phyloP scores from a whole-genome alignment of 1,284 basidiomycete species.

The Testicularia cyperi region DNA sequence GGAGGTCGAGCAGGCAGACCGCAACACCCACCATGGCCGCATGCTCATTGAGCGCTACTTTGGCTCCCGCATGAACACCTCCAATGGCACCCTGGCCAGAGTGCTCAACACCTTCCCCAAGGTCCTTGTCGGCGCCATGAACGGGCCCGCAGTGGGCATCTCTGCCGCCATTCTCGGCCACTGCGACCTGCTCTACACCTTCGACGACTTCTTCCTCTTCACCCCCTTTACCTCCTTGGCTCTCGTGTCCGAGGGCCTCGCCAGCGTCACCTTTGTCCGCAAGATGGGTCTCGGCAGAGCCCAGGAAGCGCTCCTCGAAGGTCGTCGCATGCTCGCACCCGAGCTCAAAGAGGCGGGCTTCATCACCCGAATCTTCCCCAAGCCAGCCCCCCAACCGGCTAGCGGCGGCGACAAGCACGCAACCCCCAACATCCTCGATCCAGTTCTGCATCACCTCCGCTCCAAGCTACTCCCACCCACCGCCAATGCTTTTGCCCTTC shows the following conservation, averaged over 20 bases:
- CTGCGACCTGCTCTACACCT: conserved; percentile 43
- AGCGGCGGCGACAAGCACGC: conserved; percentile 15
- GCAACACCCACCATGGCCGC: conserved; percentile 7
- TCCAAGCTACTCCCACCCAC: conserved; percentile 34
- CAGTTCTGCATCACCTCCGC: conserved; percentile 18
- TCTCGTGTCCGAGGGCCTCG: conserved; percentile 37
- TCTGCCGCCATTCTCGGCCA: conserved; percentile 34
- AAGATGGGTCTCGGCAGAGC: conserved; percentile 41
- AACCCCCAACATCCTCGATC: conserved; percentile 28
- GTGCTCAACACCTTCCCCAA: conserved; percentile 29
- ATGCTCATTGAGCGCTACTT: conserved; percentile 15
- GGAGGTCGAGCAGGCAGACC: conserved; percentile 6
- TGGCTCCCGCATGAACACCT: conserved; percentile 1
- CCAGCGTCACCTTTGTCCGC: conserved; percentile 32
- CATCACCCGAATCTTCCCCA: conserved; percentile 32
- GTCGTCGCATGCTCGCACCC: conserved; percentile 25
- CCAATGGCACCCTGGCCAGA: conserved; percentile 20
- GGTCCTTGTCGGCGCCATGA: conserved; percentile 42
- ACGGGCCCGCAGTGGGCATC: conserved; percentile 45
- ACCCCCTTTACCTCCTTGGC: conserved; percentile 43
- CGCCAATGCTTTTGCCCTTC: conserved; percentile 30
- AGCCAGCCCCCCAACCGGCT: conserved; percentile 13
- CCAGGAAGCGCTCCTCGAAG: conserved; percentile 39
- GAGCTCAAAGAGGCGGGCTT: conserved; percentile 39
- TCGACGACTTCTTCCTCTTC: conserved; percentile 43